Evolutionary conservation across 805 yeast species (phyloP), one percentile per base, ranked within the genome.

Genomic region (Candida quercuum): DNA sequence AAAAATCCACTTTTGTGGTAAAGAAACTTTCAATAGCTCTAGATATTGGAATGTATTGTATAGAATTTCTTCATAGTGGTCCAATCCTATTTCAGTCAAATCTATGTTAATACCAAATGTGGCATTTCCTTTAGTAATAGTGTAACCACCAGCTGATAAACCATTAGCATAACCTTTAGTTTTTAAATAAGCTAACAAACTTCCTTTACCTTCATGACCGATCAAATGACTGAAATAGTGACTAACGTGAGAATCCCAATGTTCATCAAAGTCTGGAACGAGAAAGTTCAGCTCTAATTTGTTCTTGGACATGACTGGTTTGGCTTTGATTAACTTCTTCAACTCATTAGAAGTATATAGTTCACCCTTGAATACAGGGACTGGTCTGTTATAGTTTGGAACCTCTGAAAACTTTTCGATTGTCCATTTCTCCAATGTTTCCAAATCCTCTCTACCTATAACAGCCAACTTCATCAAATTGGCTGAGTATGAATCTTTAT

Each of bases 161-260:
- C 75, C 81, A 47, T 76, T 82, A 6, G 91, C 95, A 87, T 89
- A 85, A 12, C 89, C 84, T 45, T 72, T 65, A 24, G 63, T 56
- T 61, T 87, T 91, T 47, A 91, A 72, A 46, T 69, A 72, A 39
- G 79, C 74, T 25, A 87, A 67, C 15, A 91, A 58, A 2, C 96
- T 87, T 2, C 98, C 98, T 34, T 80, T 71, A 33, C 93, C 85
- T 63, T 91, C 99, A 59, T 91, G 98, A 28, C 98, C 98, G 33
- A 91, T 64, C 37, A 93, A 66, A 58, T 93, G 97, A 16, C 89
- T 76, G 47, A 66, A 72, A 59, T 87, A 84, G 39, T 71, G 75
- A 6, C 75, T 70, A 0, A 97, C 95, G 48, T 77, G 77, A 18
- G 72, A 70, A 37, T 73, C 72, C 85, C 89, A 85, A 35, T 64